A percentile compares a stretch with the other conserved stretches of the same genome.
Evolutionary conservation across 176 grass and related monocot species (phyloP).

Genomic region (Bonia amplexicaulis): DNA sequence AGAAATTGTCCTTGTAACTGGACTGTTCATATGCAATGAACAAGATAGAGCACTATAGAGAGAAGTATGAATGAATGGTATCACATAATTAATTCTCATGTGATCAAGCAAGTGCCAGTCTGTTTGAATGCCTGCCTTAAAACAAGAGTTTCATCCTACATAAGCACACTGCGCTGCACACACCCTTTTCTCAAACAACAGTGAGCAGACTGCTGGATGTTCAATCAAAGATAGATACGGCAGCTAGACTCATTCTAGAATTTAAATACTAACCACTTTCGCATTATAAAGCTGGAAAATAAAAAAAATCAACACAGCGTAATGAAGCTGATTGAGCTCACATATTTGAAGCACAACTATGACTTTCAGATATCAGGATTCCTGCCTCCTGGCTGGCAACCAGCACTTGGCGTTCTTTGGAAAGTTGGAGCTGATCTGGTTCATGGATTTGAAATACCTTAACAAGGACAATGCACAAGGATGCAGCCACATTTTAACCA

Average conservation of each 20-base stretch:
- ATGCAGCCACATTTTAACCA: background rate
- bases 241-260: background rate
- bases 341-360: background rate
- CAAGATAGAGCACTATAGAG: background rate
- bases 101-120: slow-evolving; percentile 6
- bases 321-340: background rate
- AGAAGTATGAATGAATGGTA: background rate
- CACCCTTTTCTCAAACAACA: background rate
- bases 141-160: background rate
- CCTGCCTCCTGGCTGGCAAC: background rate
- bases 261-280: background rate
- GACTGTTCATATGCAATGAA: background rate
- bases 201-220: background rate
- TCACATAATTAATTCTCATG: background rate
- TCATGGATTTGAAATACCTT: background rate
- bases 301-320: background rate
- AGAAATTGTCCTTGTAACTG: slow-evolving; percentile 17
- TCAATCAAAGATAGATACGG: background rate
- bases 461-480: slow-evolving; percentile 2
- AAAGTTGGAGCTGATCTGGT: background rate
- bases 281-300: background rate
- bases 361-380: background rate
- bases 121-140: background rate
- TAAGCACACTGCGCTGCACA: background rate
- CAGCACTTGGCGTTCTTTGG: background rate